Conservation (phyloP, 306 rosid species). For the Oemleria cerasiformis region DNA sequence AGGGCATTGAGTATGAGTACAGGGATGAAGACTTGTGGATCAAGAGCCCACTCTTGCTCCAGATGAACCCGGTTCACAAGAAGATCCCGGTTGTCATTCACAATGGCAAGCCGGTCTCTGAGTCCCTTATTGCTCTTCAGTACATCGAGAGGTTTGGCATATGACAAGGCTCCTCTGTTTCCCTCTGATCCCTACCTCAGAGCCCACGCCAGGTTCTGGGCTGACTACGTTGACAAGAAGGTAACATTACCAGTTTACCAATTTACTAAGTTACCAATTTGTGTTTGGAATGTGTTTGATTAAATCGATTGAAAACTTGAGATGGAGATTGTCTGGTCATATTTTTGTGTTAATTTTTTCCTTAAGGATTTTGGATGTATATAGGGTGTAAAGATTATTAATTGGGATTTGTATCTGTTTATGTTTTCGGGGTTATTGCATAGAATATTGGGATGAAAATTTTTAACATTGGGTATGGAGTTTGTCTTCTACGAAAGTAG, state of each 20-base stretch:
- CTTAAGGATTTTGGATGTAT: no score
- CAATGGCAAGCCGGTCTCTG: conserved; percentile 48
- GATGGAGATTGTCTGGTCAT: neutral
- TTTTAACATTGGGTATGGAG: no score
- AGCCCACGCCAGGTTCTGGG: conserved; percentile 52
- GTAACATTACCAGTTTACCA: conserved; percentile 8
- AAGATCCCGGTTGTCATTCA: conserved; percentile 58
- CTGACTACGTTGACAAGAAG: conserved; percentile 43
- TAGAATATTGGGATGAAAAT: no score
- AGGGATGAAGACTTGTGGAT: conserved; percentile 33
- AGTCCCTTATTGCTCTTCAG: conserved; percentile 39
- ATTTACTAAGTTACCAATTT: neutral
- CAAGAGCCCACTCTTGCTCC: conserved; percentile 46
- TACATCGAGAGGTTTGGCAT: conserved; percentile 49
- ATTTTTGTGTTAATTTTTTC: conserved; percentile 8
- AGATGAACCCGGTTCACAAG: conserved; percentile 57
- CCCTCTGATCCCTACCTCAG: conserved; percentile 41
- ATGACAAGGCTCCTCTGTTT: conserved; percentile 22
- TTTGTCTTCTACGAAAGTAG: no score
- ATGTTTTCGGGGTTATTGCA: no score
- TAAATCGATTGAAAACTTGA: conserved; percentile 17
- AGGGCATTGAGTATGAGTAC: conserved; percentile 33
- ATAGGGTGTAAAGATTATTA: no score
- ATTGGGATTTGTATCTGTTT: no score
- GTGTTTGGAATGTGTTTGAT: conserved; percentile 4